phyloP scores from a whole-genome alignment of 352 stramenopile species.

The Phytopythium delawarense region DNA sequence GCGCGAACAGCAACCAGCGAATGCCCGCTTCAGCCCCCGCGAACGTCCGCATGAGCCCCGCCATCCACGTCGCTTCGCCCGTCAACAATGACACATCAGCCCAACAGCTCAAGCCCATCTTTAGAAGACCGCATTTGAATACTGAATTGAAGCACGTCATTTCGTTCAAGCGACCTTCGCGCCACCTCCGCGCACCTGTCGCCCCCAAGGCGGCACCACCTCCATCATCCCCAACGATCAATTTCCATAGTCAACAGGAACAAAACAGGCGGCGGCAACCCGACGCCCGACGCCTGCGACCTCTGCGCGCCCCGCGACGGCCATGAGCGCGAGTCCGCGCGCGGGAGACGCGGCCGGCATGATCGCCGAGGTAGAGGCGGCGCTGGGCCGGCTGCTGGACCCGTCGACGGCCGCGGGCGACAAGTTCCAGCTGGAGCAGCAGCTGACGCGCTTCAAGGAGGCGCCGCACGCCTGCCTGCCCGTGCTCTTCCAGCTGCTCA shows the following conservation, averaged over 20 bases:
- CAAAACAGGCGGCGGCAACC: no score
- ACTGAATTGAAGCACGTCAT: no score
- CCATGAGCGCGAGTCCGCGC: slow-evolving; percentile 15
- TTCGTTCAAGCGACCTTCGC: slow-evolving; percentile 1
- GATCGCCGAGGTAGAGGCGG: slow-evolving; percentile 63
- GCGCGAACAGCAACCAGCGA: slow-evolving; percentile 42
- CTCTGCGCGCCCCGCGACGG: no score
- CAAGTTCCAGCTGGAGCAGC: slow-evolving; percentile 52
- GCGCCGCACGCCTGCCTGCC: slow-evolving; percentile 47
- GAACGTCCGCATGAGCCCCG: slow-evolving; percentile 27
- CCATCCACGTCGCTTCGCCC: neutral
- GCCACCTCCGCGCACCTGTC: slow-evolving; percentile 4
- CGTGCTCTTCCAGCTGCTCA: slow-evolving; percentile 59
- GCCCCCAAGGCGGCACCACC: neutral
- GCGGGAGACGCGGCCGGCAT: slow-evolving; percentile 11
- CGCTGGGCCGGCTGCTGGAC: slow-evolving; percentile 54
- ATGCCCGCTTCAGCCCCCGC: slow-evolving; percentile 4
- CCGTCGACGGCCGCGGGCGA: slow-evolving; percentile 35
- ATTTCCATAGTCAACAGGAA: no score
- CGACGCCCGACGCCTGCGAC: no score
- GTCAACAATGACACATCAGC: no score
- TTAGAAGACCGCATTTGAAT: no score
- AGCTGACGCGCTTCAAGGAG: slow-evolving; percentile 61
- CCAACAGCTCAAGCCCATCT: no score
- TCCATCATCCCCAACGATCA: no score